Evolutionary conservation across 148 eudicot genomes (phyloP), one percentile per base, ranked within the genome.

Genomic region (Vaccinium darrowii): DNA sequence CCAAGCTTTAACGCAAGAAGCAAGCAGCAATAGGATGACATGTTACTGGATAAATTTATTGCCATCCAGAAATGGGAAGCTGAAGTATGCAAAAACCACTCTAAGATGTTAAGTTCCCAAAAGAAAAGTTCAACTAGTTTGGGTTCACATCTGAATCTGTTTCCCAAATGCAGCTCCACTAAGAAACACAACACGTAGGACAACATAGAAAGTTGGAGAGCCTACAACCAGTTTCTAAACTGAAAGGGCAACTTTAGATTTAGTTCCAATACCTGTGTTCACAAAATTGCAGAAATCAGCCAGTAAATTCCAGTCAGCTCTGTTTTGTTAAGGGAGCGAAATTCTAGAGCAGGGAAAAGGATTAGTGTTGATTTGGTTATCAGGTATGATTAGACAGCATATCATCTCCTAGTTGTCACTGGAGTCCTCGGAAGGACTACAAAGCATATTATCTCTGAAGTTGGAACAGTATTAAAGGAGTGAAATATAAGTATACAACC

Each of bases 21-120:
- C 83, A 39, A 13, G 63, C 30, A 57, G 51, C 27, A 36, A 39
- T 79, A 25, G 82, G 80, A 76, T n/a, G n/a, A n/a, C n/a, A n/a
- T 50, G 33, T n/a, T 50, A 76, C 56, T 49, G 33, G 33, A 50
- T 50, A 52, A 76, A 47, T n/a, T 21, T 50, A 58, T 76, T n/a
- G 13, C 50, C 4, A 11, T 23, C 27, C 18, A 50, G 18, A 76
- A 76, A 76, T 11, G 57, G 53, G 10, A 53, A 53, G 58, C 53
- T 13, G 18, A 78, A 10, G 58, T 54, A 54, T 0, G 47, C n/a
- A 27, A 25, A 78, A 50, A 10, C 33, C 58, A n/a, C 27, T 77
- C 60, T 12, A 77, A 77, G 78, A 25, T 47, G 8, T 39, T 18
- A 18, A 75, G 51, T 36, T 23, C 51, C 18, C 8, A 51, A 51